Evolutionary conservation across 805 yeast species (phyloP).

Genomic region (Kodamaea fukazawae): DNA sequence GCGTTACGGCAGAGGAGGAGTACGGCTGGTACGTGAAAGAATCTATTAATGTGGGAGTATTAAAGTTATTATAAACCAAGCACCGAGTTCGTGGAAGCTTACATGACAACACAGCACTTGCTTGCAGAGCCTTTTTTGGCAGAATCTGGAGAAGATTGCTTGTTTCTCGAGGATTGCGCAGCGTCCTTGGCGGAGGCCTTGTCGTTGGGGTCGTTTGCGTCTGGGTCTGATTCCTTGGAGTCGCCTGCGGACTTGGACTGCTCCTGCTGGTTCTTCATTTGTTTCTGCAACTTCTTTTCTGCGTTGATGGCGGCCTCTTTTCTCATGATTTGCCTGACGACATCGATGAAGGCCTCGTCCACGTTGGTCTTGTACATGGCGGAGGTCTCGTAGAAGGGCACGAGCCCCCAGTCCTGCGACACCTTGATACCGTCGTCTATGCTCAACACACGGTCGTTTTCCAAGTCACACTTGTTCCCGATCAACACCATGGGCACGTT

Average conservation of each 20-base stretch:
- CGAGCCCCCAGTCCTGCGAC: conserved; percentile 82
- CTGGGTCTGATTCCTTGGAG: conserved; percentile 2
- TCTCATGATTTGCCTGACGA: conserved; percentile 84
- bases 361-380: conserved; percentile 90
- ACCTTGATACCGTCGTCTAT: conserved; percentile 82
- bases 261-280: conserved; percentile 17
- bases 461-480: conserved; percentile 88
- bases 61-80: too few species aligned
- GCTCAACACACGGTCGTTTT: conserved; percentile 67
- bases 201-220: conserved; percentile 5
- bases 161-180: conserved; percentile 15
- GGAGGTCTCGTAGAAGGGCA: conserved; percentile 89
- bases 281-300: conserved; percentile 45
- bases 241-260: conserved; percentile 6
- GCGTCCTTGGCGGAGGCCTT: conserved; percentile 11
- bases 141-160: conserved; percentile 19
- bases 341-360: conserved; percentile 85
- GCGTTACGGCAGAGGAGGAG: too few species aligned
- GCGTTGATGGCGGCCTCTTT: conserved; percentile 54
- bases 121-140: conserved; percentile 14
- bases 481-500: conserved; percentile 86
- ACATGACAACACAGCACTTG: conserved; percentile 34
- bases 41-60: too few species aligned
- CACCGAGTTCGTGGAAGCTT: too few species aligned
- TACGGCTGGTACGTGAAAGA: too few species aligned